A percentile compares a stretch with the other conserved stretches of the same genome.
Conservation (phyloP, 352 stramenopile species). For the Pythium grandisporangium region DNA sequence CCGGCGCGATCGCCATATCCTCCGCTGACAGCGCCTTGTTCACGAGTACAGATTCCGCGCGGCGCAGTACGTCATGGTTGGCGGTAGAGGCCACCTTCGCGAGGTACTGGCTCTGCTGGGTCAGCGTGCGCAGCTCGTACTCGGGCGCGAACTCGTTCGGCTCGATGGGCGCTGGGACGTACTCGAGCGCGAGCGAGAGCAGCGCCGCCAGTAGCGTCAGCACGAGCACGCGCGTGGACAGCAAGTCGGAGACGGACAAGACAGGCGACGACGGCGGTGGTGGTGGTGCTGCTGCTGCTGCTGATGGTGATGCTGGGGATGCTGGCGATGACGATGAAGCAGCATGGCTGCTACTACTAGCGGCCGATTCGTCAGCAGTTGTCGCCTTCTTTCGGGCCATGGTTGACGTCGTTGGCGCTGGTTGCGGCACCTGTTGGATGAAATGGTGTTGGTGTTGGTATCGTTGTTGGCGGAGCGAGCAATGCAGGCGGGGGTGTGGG, state of each 20-base stretch:
- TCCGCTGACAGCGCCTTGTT: slow-evolving; percentile 29
- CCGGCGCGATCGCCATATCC: slow-evolving; percentile 15
- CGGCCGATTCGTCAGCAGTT: too few species aligned
- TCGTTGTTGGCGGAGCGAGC: too few species aligned
- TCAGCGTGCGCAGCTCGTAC: slow-evolving; percentile 25
- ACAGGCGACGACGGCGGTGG: too few species aligned
- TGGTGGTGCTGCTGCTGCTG: not conserved
- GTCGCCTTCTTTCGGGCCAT: too few species aligned
- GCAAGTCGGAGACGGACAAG: slow-evolving; percentile 12
- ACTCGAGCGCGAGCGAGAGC: slow-evolving; percentile 37
- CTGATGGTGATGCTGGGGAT: too few species aligned
- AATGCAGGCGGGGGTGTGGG: too few species aligned
- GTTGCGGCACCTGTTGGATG: too few species aligned
- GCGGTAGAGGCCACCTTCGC: not conserved
- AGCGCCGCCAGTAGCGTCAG: slow-evolving; percentile 39
- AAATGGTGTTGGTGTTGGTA: too few species aligned
- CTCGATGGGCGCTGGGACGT: slow-evolving; percentile 27
- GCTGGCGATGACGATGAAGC: too few species aligned
- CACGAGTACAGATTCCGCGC: slow-evolving; percentile 23
- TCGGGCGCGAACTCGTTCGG: slow-evolving; percentile 18
- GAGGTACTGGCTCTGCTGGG: slow-evolving; percentile 29
- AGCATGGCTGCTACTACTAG: too few species aligned
- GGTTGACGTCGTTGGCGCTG: too few species aligned
- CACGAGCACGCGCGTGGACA: slow-evolving; percentile 38
- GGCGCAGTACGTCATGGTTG: slow-evolving; percentile 12